A percentile compares a stretch with the other conserved stretches of the same genome.
Conservation (phyloP, 1,284 basidiomycete genomes). For the Gastroboletus turbinatus region DNA sequence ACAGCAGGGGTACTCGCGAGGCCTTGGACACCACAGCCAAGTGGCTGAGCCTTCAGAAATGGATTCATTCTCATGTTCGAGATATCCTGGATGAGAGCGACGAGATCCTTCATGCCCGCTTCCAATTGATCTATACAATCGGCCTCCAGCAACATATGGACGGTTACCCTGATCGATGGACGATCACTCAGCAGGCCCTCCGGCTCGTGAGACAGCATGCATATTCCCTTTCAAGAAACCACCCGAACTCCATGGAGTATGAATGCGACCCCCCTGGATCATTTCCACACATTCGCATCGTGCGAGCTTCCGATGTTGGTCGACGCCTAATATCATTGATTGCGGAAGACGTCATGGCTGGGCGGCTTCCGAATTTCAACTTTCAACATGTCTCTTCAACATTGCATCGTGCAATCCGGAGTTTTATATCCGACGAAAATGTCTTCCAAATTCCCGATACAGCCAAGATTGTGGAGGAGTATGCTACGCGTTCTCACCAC, state of each 20-base stretch:
- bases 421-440: slow-evolving; percentile 23
- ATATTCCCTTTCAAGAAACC: background rate
- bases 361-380: slow-evolving; percentile 14
- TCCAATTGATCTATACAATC: background rate
- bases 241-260: slow-evolving; percentile 11
- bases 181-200: slow-evolving; percentile 40
- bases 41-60: slow-evolving; percentile 20
- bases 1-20: background rate
- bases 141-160: background rate
- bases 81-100: background rate
- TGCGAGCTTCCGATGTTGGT: slow-evolving; percentile 17
- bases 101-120: background rate
- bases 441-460: slow-evolving; percentile 16
- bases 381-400: slow-evolving; percentile 15
- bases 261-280: background rate
- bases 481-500: slow-evolving; percentile 4
- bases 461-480: slow-evolving; percentile 12
- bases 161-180: slow-evolving; percentile 43
- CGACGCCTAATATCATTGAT: slow-evolving; percentile 20
- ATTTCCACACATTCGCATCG: slow-evolving; percentile 36
- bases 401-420: slow-evolving; percentile 14
- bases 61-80: slow-evolving; percentile 14
- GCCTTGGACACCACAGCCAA: background rate
- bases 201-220: slow-evolving; percentile 16
- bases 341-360: slow-evolving; percentile 27